Conservation (phyloP, 371 early-diverging fungal species). For the Mucor irregularis region DNA sequence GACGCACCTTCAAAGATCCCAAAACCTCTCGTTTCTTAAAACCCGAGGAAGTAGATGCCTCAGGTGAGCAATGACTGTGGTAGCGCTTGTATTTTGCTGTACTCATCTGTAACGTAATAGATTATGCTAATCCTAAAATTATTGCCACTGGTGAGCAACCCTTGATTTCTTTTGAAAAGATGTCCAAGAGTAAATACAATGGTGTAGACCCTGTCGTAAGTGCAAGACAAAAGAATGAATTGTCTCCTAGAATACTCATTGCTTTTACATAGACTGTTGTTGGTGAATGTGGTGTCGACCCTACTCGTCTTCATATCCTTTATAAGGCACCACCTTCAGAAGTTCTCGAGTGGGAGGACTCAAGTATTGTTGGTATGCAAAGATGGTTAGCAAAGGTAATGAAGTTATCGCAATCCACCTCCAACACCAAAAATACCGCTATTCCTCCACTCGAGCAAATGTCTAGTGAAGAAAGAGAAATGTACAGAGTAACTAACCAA, state of each 20-base stretch:
- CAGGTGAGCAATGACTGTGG: slow-evolving; percentile 30
- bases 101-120: slow-evolving; percentile 31
- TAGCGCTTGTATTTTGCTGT: too few relatives aligned
- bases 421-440: neutral
- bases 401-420: slow-evolving; percentile 25
- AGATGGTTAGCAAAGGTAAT: slow-evolving; percentile 73
- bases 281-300: slow-evolving; percentile 76
- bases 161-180: slow-evolving; percentile 81
- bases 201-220: slow-evolving; percentile 85
- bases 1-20: slow-evolving; percentile 81
- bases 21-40: slow-evolving; percentile 77
- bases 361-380: slow-evolving; percentile 90
- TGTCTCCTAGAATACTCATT: too few relatives aligned
- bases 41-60: slow-evolving; percentile 72
- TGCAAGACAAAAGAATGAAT: too few relatives aligned
- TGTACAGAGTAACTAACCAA: slow-evolving; percentile 43
- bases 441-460: slow-evolving; percentile 31
- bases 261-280: slow-evolving; percentile 56
- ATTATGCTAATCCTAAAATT: slow-evolving; percentile 57
- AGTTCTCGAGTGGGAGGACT: slow-evolving; percentile 90
- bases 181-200: slow-evolving; percentile 96
- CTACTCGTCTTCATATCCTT: slow-evolving; percentile 85
- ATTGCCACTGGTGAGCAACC: slow-evolving; percentile 66
- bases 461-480: slow-evolving; percentile 60
- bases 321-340: slow-evolving; percentile 90